phyloP scores from a whole-genome alignment of 495 filamentous ascomycete species.

The Penicillium paradoxum region DNA sequence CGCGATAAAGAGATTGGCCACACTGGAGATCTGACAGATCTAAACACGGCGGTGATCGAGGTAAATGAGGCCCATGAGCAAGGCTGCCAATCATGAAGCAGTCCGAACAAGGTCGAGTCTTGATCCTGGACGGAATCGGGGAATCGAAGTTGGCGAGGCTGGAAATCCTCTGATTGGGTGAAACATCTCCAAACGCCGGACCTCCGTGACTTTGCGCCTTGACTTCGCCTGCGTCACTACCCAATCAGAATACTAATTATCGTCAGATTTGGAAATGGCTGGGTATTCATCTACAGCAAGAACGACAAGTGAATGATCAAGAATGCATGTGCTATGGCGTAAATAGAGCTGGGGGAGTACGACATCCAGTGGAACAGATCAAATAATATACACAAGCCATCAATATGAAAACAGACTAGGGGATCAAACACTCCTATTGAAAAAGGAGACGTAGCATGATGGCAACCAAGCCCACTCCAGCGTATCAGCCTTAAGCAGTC shows the following conservation, averaged over 20 bases:
- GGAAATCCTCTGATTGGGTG: slow-evolving; percentile 25
- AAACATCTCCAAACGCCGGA: slow-evolving; percentile 11
- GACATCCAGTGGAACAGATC: slow-evolving; percentile 20
- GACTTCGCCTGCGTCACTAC: not conserved
- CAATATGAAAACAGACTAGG: slow-evolving; percentile 3
- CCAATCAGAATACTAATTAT: not conserved
- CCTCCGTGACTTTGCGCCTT: slow-evolving; percentile 14
- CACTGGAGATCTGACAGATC: not conserved
- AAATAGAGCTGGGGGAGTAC: slow-evolving; percentile 21
- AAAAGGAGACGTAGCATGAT: slow-evolving; percentile 2
- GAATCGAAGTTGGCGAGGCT: slow-evolving; percentile 16
- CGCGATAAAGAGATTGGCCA: slow-evolving; percentile 6
- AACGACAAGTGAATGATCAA: not conserved
- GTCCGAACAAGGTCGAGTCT: not conserved
- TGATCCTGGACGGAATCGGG: slow-evolving; percentile 4
- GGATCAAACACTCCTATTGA: slow-evolving; percentile 4
- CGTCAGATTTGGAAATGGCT: not conserved
- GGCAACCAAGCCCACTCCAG: not conserved
- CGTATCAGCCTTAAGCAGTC: not conserved
- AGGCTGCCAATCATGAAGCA: not conserved
- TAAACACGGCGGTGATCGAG: slow-evolving; percentile 6
- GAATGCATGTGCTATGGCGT: slow-evolving; percentile 10
- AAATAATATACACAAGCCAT: slow-evolving; percentile 36
- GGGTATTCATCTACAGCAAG: not conserved
- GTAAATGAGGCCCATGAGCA: not conserved